Evolutionary conservation across 2,329 filamentous ascomycete species (phyloP), one percentile per base, ranked within the genome.

Genomic region (Diplodia intermedia): DNA sequence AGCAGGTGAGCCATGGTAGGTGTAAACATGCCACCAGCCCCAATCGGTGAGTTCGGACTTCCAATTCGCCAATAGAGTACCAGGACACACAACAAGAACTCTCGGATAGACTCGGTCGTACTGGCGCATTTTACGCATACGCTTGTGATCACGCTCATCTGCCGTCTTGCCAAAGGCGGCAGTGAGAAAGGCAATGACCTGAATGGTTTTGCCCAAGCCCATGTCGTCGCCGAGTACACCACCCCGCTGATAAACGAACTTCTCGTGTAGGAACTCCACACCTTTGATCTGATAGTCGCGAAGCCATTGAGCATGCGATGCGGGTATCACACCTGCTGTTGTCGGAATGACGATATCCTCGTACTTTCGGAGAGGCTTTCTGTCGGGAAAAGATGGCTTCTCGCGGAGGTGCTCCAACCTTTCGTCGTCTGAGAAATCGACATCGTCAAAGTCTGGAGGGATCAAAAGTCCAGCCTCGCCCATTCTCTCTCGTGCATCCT

Each of bases 171-270:
- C 95, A 76, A 97, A 99, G 0, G 93, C 94, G 1, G 89, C 93
- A 0, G 93, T 92, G 26, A 99, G 82, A 71, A 99, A 98, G 0
- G 94, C 91, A 68, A 93, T 95, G 31, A 99, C 92, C 78, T 99
- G 95, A 2, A 99, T 92, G 0, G 95, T 99, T 79, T 99, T 99
- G 18, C 95, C 95, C 38, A 99, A 80, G 23, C 95, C 95, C 95
- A 99, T 99, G 75, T 99, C 95, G 75, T 99, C 95, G 3, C 94
- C 94, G 0, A 99, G 84, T 26, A 99, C 91, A 1, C 91, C 93
- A 0, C 95, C 95, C 72, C 90, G 90, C 75, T 99, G 95, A 71
- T 92, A 94, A 4, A 97, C 90, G 75, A 98, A 98, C 26, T 92
- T 86, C 69, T 92, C 87, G 76, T 98, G 94, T 8, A 99, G 83